Base-by-base conservation (phyloP, 176 grass and related monocot genomes). In the Miscanthus lutarioriparius region DNA sequence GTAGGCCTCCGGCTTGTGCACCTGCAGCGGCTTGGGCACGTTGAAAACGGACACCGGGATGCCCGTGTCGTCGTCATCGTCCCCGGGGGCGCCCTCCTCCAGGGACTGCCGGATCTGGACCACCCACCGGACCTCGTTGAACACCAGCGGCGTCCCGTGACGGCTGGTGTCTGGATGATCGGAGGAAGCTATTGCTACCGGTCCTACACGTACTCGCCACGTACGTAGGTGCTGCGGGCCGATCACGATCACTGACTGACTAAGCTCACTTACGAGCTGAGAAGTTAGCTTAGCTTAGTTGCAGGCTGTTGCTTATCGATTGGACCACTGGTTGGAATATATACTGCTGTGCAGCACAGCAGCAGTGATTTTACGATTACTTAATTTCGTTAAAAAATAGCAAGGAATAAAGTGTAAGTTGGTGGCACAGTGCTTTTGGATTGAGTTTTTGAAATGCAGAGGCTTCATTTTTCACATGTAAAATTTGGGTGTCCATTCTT, bases 71-170 rank as follows among this genome's bases (percentile, higher is more conserved):
- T 93, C 90, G 44, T 96, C 89, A 66, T 91, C 86, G 30, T 74
- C 84, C 14, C 38, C 72, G 59, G 84, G 11, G 20, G 12, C 40
- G 43, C 78, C 91, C 35, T 94, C 91, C 79, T 90, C 67, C 12
- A 97, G 82, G 27, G 83, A 88, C n/a, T 80, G 58, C 5, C 91
- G 85, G 83, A 97, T 90, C 69, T 94, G 89, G 35, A 92, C 72
- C 79, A 97, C 91, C 94, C 94, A 97, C 76, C 85, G 87, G 80
- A 84, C 72, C 80, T 97, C 94, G 75, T 97, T 91, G 67, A 92
- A 92, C 51, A 40, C 87, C 65, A 76, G 53, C 13, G 89, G 75
- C 28, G 69, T 8, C 39, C 58, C 74, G 16, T 40, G 58, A 16
- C 53, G 64, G 41, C n/a, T 16, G 6, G 25, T 15, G 25, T 8